A percentile compares a stretch with the other conserved stretches of the same genome.
phyloP scores from a whole-genome alignment of 2,329 filamentous ascomycete genomes.

The Zasmidium cellare region DNA sequence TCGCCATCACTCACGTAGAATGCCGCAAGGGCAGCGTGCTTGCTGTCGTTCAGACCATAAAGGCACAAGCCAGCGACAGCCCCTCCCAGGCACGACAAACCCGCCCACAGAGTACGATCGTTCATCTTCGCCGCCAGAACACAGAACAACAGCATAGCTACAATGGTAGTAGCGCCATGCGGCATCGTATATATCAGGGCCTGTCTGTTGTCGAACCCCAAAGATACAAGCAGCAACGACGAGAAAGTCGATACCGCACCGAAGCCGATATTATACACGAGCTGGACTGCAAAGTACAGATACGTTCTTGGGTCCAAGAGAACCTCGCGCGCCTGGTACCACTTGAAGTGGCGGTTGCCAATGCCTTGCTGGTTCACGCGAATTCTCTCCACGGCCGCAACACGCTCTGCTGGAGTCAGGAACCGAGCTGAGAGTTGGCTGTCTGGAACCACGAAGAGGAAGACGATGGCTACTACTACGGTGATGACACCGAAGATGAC shows the following conservation, averaged over 20 bases:
- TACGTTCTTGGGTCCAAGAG: neutral
- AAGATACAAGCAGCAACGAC: neutral
- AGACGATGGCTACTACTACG: neutral
- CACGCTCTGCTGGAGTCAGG: conserved; percentile 34
- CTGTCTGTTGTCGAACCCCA: neutral
- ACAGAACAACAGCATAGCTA: neutral
- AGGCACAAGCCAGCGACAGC: neutral
- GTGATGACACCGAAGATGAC: conserved; percentile 4
- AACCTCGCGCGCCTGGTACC: neutral
- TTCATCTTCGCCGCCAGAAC: neutral
- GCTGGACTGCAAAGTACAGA: neutral
- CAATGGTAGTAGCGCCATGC: neutral
- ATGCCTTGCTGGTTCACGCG: conserved; percentile 3
- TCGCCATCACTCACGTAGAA: neutral
- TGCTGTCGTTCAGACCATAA: neutral
- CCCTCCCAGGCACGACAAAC: neutral
- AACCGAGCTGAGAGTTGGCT: conserved; percentile 45
- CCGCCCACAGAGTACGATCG: neutral
- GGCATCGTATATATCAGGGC: neutral
- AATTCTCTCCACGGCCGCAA: conserved; percentile 8
- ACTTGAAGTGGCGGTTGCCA: conserved; percentile 36
- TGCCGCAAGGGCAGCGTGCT: neutral
- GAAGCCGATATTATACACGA: neutral
- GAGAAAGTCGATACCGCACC: neutral
- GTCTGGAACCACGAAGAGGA: conserved; percentile 2